Base-by-base conservation (phyloP, 441 rosid species). In the Raphanus hybrid region DNA sequence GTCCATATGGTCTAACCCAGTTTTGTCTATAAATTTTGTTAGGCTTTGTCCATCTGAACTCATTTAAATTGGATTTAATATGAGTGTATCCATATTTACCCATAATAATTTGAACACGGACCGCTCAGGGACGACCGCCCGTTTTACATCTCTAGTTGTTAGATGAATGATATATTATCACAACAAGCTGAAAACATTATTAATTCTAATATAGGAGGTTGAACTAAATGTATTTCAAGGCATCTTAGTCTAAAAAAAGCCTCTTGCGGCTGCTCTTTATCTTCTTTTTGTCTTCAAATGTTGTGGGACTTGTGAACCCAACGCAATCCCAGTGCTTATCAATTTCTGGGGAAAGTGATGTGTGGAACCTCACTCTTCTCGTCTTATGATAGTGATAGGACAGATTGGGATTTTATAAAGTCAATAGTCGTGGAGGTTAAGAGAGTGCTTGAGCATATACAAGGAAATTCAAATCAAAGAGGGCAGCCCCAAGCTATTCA, bases 371-470 rank as follows among this genome's bases (percentile, higher is more conserved):
- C 14, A 23, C 34, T 10, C 7, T 20, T 58, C 26, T 23, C 26
- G 14, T 58, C 3, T 58, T 58, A 58, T 58, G 63, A 58, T 58
- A 58, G 63, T 23, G 32, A 23, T 2, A 58, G 34, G 63, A 58
- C 34, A 58, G 63, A 58, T 1, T 23, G 34, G 34, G 34, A 23
- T 9, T 58, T 58, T 29, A 58, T 58, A 58, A 58, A 58, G 14
- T 34, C 37, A 34, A 34, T 34, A 34, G 37, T 34, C 37, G 37
- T 58, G 63, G 63, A 58, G 63, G 63, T 58, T 23, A 58, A 58
- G 63, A 58, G 63, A 58, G 63, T 58, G 34, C 63, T 58, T 10
- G 34, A 23, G 32, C 14, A 58, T 58, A 58, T 23, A 9, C 34
- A 6, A 58, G 63, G 63, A 23, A 27, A 2, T 60, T 27, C 18